Conservation (phyloP, 805 yeast species). For the Candida maesae region DNA sequence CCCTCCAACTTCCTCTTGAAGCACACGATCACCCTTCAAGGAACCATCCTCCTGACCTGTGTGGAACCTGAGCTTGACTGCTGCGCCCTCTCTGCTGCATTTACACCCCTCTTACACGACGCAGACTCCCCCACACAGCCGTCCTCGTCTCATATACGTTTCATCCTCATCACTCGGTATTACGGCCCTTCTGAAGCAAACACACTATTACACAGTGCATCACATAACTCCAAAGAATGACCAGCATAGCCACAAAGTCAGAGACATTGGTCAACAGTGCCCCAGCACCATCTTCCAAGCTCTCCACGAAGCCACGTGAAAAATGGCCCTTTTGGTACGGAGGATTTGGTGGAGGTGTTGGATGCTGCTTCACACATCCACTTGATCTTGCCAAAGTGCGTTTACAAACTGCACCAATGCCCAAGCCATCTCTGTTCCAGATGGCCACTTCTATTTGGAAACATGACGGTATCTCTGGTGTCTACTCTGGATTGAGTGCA, state of each 20-base stretch:
- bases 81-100: too few species aligned
- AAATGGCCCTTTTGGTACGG: slow-evolving; percentile 57
- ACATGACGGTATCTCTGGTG: slow-evolving; percentile 63
- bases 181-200: too few species aligned
- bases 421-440: slow-evolving; percentile 58
- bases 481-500: slow-evolving; percentile 83
- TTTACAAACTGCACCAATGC: slow-evolving; percentile 68
- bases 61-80: too few species aligned
- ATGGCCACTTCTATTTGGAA: slow-evolving; percentile 58
- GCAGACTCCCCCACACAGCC: too few species aligned
- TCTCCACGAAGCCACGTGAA: slow-evolving; percentile 15
- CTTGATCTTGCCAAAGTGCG: slow-evolving; percentile 84
- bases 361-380: slow-evolving; percentile 73
- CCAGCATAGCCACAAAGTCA: slow-evolving; percentile 6
- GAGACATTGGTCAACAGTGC: slow-evolving; percentile 7
- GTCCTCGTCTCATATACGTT: too few species aligned
- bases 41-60: too few species aligned
- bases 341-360: slow-evolving; percentile 66
- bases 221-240: neutral
- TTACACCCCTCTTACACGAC: too few species aligned
- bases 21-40: too few species aligned
- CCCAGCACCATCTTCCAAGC: slow-evolving; percentile 4
- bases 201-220: too few species aligned
- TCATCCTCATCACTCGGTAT: too few species aligned
- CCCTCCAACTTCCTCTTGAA: too few species aligned